A percentile compares a stretch with the other conserved stretches of the same genome.
These are phyloP conservation scores for Xylaria telfairii DNA, from an alignment of 495 filamentous ascomycete species.

Conservation along the genomic window DNA sequence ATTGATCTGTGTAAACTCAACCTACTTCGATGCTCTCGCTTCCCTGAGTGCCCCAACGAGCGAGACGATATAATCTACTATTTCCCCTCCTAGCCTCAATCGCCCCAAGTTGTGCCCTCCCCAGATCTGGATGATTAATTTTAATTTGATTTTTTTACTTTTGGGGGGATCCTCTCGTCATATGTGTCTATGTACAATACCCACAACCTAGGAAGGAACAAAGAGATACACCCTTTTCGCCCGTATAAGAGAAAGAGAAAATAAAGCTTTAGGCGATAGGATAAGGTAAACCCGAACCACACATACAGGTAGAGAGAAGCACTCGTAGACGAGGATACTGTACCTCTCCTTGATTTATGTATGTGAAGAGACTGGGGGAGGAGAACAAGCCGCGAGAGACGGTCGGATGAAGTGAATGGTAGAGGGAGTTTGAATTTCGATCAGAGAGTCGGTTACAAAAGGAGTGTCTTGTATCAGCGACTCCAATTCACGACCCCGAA, in stretches of 20 bases:
- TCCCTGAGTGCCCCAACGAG: neutral
- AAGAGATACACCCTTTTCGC: slow-evolving; percentile 25
- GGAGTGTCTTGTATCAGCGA: slow-evolving; percentile 14
- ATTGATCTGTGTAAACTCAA: neutral
- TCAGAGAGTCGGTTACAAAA: neutral
- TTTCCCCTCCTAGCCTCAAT: neutral
- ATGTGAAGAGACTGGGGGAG: too few relatives aligned
- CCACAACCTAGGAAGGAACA: too few relatives aligned
- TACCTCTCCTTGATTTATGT: neutral
- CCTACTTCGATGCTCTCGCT: neutral
- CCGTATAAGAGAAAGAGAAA: slow-evolving; percentile 27
- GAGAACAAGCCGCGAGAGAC: too few relatives aligned
- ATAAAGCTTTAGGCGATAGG: neutral
- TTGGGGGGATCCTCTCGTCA: neutral
- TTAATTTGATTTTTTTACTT: neutral
- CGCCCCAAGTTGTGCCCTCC: neutral
- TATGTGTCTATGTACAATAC: neutral
- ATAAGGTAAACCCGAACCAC: neutral
- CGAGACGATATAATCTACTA: neutral
- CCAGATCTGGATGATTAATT: neutral
- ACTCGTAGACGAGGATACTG: neutral
- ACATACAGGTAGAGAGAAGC: neutral
- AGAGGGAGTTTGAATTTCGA: neutral
- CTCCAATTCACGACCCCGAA: slow-evolving; percentile 35
- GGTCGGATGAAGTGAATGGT: neutral